These are phyloP conservation scores for Vigna radiata DNA, from an alignment of 306 rosid species.

Conservation along the genomic window DNA sequence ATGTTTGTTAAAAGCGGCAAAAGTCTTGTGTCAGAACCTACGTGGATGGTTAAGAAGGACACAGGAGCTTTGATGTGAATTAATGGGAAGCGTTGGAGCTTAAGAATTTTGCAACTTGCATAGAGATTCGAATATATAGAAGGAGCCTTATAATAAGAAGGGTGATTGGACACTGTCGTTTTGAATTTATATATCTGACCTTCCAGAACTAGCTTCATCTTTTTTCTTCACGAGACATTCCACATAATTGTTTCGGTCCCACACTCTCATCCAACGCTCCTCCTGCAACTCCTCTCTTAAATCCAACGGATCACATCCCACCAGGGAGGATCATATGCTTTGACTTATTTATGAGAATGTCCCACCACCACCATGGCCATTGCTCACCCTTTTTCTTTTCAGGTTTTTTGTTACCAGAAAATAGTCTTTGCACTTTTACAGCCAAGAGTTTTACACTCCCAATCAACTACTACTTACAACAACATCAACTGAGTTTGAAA, in stretches of 20 bases:
- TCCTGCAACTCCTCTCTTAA: conserved; percentile 37
- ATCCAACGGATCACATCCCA: conserved; percentile 41
- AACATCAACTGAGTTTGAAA: too few species aligned
- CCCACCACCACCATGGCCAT: conserved; percentile 17
- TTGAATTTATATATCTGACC: conserved; percentile 50
- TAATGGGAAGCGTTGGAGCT: conserved; percentile 41
- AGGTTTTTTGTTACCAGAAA: not conserved
- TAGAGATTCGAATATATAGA: conserved; percentile 63
- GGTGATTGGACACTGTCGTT: conserved; percentile 49
- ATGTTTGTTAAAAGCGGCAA: conserved; percentile 37
- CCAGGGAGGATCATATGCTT: conserved; percentile 35
- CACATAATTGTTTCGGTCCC: conserved; percentile 55
- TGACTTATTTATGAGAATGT: conserved; percentile 52
- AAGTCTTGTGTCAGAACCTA: conserved; percentile 27
- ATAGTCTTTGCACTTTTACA: not conserved
- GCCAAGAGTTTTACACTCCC: too few species aligned
- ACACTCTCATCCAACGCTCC: conserved; percentile 43
- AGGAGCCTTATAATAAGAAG: conserved; percentile 43
- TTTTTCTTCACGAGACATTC: conserved; percentile 48
- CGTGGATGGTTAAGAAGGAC: conserved; percentile 38
- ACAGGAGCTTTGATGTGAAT: conserved; percentile 32
- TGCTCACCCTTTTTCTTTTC: not conserved
- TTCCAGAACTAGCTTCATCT: conserved; percentile 35
- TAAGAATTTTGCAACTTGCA: conserved; percentile 60
- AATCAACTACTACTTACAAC: too few species aligned